Conservation (phyloP, 257 asterid species). For the Gardenia jasminoides region DNA sequence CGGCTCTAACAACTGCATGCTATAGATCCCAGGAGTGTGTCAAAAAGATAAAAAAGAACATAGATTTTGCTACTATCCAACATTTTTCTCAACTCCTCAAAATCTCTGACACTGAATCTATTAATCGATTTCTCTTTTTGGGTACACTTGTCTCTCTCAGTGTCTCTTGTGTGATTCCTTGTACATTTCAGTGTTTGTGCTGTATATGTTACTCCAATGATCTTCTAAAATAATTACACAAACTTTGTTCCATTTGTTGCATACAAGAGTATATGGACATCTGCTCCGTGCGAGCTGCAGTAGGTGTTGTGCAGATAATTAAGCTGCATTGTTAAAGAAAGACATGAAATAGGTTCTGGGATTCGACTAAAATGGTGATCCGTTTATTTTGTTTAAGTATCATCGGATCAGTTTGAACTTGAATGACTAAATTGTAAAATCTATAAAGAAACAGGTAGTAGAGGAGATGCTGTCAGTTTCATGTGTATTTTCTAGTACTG, state of each 20-base stretch:
- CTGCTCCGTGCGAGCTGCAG: not conserved
- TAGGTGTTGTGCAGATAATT: too few species aligned
- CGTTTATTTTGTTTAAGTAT: not conserved
- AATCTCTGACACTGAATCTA: too few species aligned
- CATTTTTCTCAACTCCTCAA: too few species aligned
- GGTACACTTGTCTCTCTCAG: not conserved
- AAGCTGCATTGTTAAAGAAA: not conserved
- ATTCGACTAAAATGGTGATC: not conserved
- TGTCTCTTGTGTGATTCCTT: not conserved
- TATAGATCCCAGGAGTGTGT: conserved; percentile 20
- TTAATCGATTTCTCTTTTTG: not conserved
- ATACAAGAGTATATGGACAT: not conserved
- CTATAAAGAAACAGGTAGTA: too few species aligned
- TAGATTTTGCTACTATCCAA: too few species aligned
- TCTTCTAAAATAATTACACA: too few species aligned
- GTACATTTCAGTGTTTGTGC: not conserved
- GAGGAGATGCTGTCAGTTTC: too few species aligned
- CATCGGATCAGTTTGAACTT: not conserved
- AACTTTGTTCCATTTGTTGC: not conserved
- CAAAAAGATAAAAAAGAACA: too few species aligned
- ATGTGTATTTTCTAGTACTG: too few species aligned
- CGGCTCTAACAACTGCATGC: not conserved
- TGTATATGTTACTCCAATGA: not conserved
- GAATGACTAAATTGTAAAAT: too few species aligned
- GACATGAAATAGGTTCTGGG: not conserved